Evolutionary conservation across 441 rosid genomes (phyloP).

Genomic region (Monsonia emarginata): DNA sequence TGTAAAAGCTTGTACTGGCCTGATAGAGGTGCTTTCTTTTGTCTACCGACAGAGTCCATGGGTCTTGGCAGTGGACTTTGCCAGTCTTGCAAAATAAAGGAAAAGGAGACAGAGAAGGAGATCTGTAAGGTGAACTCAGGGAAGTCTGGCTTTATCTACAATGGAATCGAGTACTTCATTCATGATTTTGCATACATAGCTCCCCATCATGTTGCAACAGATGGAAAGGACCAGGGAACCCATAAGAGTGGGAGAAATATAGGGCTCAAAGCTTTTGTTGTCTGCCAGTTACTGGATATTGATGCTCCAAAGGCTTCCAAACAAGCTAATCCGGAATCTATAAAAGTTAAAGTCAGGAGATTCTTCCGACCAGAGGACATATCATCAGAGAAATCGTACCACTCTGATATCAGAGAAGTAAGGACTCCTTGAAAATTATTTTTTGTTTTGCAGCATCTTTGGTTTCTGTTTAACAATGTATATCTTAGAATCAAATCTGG

Average conservation of each 20-base stretch:
- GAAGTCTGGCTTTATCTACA: constrained; percentile 3
- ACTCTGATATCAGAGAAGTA: constrained; percentile 26
- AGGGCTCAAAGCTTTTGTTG: constrained; percentile 25
- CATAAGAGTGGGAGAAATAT: constrained; percentile 28
- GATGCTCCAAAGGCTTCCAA: constrained; percentile 16
- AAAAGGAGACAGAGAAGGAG: constrained; percentile 8
- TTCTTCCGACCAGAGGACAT: constrained; percentile 31
- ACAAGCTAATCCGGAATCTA: constrained; percentile 15
- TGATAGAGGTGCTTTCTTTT: constrained; percentile 16
- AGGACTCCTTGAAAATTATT: neutral
- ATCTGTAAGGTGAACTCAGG: neutral
- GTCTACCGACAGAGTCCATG: constrained; percentile 13
- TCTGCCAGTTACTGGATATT: constrained; percentile 27
- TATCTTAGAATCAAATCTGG: neutral
- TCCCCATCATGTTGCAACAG: constrained; percentile 6
- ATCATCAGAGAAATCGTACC: constrained; percentile 27
- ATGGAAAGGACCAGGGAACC: constrained; percentile 11
- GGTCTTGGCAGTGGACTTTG: constrained; percentile 21
- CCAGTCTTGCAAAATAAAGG: constrained; percentile 17
- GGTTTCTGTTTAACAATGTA: neutral
- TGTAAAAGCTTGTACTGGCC: constrained; percentile 20
- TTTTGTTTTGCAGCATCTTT: neutral
- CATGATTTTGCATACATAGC: constrained; percentile 15
- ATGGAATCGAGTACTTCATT: constrained; percentile 12
- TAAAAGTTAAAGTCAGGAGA: constrained; percentile 24